Conservation (phyloP, 768 basidiomycete genomes). For the Sarcomyxa edulis region DNA sequence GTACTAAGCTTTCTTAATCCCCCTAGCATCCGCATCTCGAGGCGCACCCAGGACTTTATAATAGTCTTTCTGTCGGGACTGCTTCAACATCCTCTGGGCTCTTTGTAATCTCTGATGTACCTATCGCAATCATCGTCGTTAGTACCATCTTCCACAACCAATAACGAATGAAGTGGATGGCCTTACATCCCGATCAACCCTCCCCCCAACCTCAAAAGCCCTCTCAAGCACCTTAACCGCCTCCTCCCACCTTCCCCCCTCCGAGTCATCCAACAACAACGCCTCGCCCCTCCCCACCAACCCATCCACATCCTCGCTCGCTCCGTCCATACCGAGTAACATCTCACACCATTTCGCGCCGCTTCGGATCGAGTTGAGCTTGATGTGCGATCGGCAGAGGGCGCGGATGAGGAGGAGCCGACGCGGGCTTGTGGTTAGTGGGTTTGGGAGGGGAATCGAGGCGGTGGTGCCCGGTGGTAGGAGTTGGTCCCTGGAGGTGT, state of each 20-base stretch:
- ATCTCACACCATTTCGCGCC: conserved; percentile 70
- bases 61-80: conserved; percentile 90
- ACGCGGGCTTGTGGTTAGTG: conserved; percentile 48
- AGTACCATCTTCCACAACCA: conserved; percentile 1
- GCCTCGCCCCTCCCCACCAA: conserved; percentile 72
- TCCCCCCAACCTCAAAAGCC: conserved; percentile 81
- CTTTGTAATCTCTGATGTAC: conserved; percentile 70
- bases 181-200: conserved; percentile 67
- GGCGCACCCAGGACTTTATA: conserved; percentile 92
- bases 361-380: conserved; percentile 43
- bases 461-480: conserved; percentile 21
- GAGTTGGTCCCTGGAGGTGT: conserved; percentile 38
- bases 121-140: conserved; percentile 40
- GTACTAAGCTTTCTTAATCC: conserved; percentile 94
- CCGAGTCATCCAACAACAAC: conserved; percentile 65
- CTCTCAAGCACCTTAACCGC: conserved; percentile 72
- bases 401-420: conserved; percentile 58
- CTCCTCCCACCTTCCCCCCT: too few relatives aligned
- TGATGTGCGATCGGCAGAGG: conserved; percentile 74
- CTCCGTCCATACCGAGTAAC: conserved; percentile 61
- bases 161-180: conserved; percentile 4
- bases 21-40: conserved; percentile 80
- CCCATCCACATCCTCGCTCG: conserved; percentile 70
- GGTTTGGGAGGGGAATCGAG: conserved; percentile 46
- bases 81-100: conserved; percentile 84